Evolutionary conservation across 106 monocot genomes (phyloP), one percentile per base, ranked within the genome.

Genomic region (Phalaenopsis equestris): DNA sequence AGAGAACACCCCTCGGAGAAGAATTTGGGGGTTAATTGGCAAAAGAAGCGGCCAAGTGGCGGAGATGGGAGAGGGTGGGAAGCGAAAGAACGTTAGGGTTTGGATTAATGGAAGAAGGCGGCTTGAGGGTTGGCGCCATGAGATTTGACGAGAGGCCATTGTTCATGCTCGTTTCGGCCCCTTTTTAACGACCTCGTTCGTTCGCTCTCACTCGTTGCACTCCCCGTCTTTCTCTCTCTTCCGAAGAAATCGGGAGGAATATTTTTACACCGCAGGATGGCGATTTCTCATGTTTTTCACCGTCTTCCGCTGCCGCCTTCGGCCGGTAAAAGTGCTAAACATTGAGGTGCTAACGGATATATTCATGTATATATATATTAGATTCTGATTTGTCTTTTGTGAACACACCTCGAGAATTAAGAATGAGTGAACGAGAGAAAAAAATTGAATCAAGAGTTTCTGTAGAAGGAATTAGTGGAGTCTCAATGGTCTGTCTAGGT

Each of bases 51-150:
- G 30, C 52, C 55, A 55, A 11, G 23, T 19, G 52, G 47, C 24
- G 77, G 42, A 43, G 11, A 55, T 24, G 8, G 36, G 8, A 52
- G 55, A 6, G 55, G 55, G 39, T 52, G 11, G 80, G 42, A 19
- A 16, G 49, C 47, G 84, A 41, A 78, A 57, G 73, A 73, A 77
- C 46, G 79, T 73, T 87, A 79, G 84, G 81, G 75, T 84, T 81
- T 75, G 78, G 84, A 16, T 74, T 79, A 73, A 77, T 77, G 77
- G 49, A 72, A 47, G 79, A 74, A 23, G 41, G 30, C 56, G 80
- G 42, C 74, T 42, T 74, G 74, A 6, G 43, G 19, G 18, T 21
- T 74, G 74, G 74, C 74, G 74, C 42, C 74, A 74, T 74, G 74
- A 45, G 48, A 6, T 65, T 42, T 30, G 80, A 81, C 75, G 36